Percentiles rank a stretch among this genome's conserved stretches.
phyloP scores from a whole-genome alignment of 106 monocot genomes.

The Apostasia ramifera region DNA sequence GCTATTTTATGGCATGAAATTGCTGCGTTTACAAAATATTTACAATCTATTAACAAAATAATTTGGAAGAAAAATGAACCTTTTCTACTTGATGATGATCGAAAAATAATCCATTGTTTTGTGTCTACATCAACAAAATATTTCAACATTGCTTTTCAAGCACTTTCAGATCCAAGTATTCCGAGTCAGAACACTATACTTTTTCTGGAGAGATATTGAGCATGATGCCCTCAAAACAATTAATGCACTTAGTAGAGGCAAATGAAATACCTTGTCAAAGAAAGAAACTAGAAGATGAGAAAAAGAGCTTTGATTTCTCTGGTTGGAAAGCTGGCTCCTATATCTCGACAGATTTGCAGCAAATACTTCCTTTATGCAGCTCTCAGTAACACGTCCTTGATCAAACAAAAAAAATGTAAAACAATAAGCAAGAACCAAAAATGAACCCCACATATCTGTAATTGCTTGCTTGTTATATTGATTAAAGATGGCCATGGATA shows the following conservation, averaged over 20 bases:
- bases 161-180: too few species aligned
- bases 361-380: slow-evolving; percentile 20
- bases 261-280: slow-evolving; percentile 48
- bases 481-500: background rate
- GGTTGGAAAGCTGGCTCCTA: slow-evolving; percentile 7
- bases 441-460: background rate
- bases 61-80: background rate
- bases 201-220: background rate
- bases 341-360: slow-evolving; percentile 29
- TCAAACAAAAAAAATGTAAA: background rate
- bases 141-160: too few species aligned
- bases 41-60: background rate
- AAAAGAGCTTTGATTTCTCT: slow-evolving; percentile 36
- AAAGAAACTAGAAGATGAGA: slow-evolving; percentile 42
- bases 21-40: background rate
- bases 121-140: background rate
- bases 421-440: background rate
- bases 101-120: background rate
- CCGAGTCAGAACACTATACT: background rate
- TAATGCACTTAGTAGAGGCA: background rate
- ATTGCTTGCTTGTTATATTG: background rate
- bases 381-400: slow-evolving; percentile 9
- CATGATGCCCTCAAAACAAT: background rate
- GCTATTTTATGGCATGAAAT: too few species aligned
- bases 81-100: background rate